Evolutionary conservation across 129 eudicot genomes (phyloP).

Genomic region (Artemisia annua): DNA sequence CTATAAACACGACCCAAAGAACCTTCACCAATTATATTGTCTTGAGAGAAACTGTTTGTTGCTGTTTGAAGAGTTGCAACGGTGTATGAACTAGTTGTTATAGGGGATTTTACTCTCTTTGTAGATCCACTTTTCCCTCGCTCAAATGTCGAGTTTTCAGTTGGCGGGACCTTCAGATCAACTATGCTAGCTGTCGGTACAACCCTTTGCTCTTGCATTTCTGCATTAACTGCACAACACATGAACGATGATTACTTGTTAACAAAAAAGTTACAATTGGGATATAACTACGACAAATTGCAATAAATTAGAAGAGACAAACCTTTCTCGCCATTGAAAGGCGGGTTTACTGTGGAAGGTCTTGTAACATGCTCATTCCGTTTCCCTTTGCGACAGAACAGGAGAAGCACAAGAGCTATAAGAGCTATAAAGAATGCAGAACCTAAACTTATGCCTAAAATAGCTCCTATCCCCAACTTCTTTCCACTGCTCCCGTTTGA

Average conservation of each 20-base stretch:
- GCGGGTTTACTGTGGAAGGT: conserved; percentile 53
- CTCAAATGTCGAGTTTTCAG: conserved; percentile 58
- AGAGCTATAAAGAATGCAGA: conserved; percentile 50
- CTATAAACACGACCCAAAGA: conserved; percentile 97
- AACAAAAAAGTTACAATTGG: not conserved
- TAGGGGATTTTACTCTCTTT: conserved; percentile 75
- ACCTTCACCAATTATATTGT: conserved; percentile 93
- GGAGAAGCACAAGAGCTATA: conserved; percentile 50
- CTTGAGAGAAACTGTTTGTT: conserved; percentile 97
- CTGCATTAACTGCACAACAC: conserved; percentile 52
- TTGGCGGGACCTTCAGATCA: conserved; percentile 62
- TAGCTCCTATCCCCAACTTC: conserved; percentile 52
- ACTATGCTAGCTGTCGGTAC: conserved; percentile 47
- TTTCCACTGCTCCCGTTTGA: conserved; percentile 37
- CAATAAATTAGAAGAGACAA: not conserved
- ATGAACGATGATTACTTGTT: not conserved
- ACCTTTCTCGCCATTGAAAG: conserved; percentile 63
- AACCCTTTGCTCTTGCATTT: conserved; percentile 79
- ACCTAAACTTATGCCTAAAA: conserved; percentile 74
- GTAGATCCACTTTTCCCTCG: conserved; percentile 72
- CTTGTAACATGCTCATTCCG: conserved; percentile 42
- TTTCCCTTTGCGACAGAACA: conserved; percentile 56
- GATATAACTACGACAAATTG: not conserved
- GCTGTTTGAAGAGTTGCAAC: conserved; percentile 96
- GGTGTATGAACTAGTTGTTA: conserved; percentile 83